Evolutionary conservation across 495 filamentous ascomycete species (phyloP), one percentile per base, ranked within the genome.

Genomic region (Hapsidospora chrysogenum): DNA sequence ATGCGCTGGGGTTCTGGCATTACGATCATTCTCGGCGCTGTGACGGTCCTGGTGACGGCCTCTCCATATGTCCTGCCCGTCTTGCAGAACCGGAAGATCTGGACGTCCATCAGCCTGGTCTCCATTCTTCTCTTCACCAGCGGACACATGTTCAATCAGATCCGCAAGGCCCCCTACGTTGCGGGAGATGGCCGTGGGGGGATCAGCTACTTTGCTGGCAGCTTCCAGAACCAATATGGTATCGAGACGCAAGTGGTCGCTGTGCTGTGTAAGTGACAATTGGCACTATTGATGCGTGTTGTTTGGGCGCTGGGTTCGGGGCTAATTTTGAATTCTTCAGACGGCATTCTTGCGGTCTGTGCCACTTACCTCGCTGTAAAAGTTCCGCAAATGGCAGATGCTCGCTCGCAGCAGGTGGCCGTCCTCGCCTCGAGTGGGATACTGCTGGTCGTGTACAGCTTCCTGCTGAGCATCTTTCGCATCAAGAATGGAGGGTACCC

Each of bases 121-220:
- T 69, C 74, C 6, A 84, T 99, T 39, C 72, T 99, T 28, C 62
- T 99, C 21, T 99, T 99, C 61, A 96, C 82, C 22, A 85, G 77
- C 43, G 89, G 92, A 10, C 85, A 96, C 52, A 97, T 99, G 89
- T 99, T 86, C 68, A 96, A 96, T 57, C 89, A 96, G 45, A 99
- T 99, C 50, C 70, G 89, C 37, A 85, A 85, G 49, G 85, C 89
- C 0, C 87, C 89, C n/a, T 99, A 99, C 49, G 83, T 96, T 31
- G 72, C 75, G 23, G 81, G 76, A 15, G 78, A 96, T 56, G 84
- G 82, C 4, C 70, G 66, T 30, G 92, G 92, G 6, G 85, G 85
- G 2, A 70, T 96, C 27, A 79, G 60, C 49, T 99, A 96, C 54
- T 87, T 96, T 54, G 89, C 92, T 2, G 72, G 72, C 30, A 89